A percentile compares a stretch with the other conserved stretches of the same genome.
phyloP scores from a whole-genome alignment of 129 eudicot genomes.

The Kitagawia praeruptora region DNA sequence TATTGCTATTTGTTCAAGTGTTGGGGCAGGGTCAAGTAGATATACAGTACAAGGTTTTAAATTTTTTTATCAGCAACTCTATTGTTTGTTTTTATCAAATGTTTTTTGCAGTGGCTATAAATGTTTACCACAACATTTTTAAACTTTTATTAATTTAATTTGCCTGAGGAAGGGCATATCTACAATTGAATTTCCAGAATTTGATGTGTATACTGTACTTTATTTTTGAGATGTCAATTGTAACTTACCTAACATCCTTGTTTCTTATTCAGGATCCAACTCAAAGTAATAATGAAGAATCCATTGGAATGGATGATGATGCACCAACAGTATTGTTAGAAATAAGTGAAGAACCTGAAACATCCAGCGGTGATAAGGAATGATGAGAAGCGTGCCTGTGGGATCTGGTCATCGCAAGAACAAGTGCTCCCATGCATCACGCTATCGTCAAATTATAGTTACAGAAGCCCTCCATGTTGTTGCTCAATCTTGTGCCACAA shows the following conservation, averaged over 20 bases:
- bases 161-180: too few species aligned
- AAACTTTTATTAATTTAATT: too few species aligned
- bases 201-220: background rate
- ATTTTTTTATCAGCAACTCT: background rate
- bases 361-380: conserved; percentile 30
- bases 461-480: conserved; percentile 41
- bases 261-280: background rate
- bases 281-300: background rate
- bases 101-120: background rate
- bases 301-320: conserved; percentile 8
- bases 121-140: background rate
- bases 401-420: conserved; percentile 87
- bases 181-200: background rate
- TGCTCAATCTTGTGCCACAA: conserved; percentile 23
- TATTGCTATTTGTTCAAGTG: background rate
- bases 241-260: background rate
- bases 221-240: background rate
- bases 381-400: conserved; percentile 80
- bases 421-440: conserved; percentile 37
- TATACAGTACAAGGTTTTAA: too few species aligned
- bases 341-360: conserved; percentile 36
- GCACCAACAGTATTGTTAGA: conserved; percentile 23
- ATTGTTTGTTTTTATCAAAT: background rate
- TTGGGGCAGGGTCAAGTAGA: background rate
- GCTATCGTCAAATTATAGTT: conserved; percentile 50